Evolutionary conservation across 306 rosid species (phyloP).

Genomic region (Nissolia schottii): DNA sequence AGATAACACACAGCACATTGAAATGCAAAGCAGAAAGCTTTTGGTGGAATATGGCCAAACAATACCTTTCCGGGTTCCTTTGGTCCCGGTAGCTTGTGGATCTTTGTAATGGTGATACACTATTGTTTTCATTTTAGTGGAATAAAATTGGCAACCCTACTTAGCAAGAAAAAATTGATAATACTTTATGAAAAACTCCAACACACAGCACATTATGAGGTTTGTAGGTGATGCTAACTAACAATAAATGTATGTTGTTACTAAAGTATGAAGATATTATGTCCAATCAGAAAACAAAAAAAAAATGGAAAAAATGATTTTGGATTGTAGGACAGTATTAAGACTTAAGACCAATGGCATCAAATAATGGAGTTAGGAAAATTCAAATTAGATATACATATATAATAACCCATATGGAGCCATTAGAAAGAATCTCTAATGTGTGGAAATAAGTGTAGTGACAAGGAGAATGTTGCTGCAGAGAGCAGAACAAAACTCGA

Average conservation of each 20-base stretch:
- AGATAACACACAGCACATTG: not conserved
- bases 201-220: too few relatives aligned
- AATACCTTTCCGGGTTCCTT: too few relatives aligned
- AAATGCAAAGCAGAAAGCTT: not conserved
- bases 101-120: too few relatives aligned
- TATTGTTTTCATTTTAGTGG: too few relatives aligned
- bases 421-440: not conserved
- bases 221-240: too few relatives aligned
- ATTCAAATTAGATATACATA: not conserved
- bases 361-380: not conserved
- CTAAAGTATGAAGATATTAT: too few relatives aligned
- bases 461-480: constrained; percentile 10
- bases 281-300: not conserved
- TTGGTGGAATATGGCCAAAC: not conserved
- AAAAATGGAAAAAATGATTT: not conserved
- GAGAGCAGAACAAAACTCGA: constrained; percentile 20
- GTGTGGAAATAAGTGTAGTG: not conserved
- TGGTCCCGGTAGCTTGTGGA: too few relatives aligned
- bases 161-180: too few relatives aligned
- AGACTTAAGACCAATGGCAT: not conserved
- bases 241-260: too few relatives aligned
- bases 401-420: not conserved
- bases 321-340: not conserved
- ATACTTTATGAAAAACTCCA: too few relatives aligned
- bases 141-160: too few relatives aligned